Conservation (phyloP, 2,329 filamentous ascomycete species). For the Trichoderma cornu-damae region DNA sequence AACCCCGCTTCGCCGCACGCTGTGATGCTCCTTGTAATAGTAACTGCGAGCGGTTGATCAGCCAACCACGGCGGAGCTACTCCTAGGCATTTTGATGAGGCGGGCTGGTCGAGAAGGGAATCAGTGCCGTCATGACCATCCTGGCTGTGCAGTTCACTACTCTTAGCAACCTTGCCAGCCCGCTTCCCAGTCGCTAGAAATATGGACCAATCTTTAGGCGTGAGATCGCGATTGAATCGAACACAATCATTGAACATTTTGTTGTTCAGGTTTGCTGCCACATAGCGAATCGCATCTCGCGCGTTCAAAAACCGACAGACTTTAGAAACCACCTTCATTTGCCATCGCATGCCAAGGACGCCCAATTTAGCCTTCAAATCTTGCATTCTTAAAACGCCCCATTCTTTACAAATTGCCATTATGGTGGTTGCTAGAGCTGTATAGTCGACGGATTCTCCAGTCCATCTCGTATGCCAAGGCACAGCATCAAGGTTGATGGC, state of each 20-base stretch:
- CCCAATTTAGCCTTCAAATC: conserved; percentile 56
- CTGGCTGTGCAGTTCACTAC: conserved; percentile 22
- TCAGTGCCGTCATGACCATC: conserved; percentile 27
- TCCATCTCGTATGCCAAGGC: conserved; percentile 53
- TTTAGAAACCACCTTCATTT: conserved; percentile 57
- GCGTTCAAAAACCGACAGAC: conserved; percentile 54
- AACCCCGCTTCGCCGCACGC: conserved; percentile 29
- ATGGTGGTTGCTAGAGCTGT: conserved; percentile 53
- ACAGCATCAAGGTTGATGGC: conserved; percentile 48
- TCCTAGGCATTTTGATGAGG: conserved; percentile 26
- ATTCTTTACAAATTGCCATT: conserved; percentile 53
- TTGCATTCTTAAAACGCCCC: conserved; percentile 52
- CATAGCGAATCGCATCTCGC: conserved; percentile 51
- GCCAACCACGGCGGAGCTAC: conserved; percentile 31
- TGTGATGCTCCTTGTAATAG: conserved; percentile 30
- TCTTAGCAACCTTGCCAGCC: conserved; percentile 27
- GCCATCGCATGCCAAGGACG: conserved; percentile 49
- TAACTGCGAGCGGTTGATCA: conserved; percentile 33
- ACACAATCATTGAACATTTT: conserved; percentile 58
- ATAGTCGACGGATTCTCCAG: conserved; percentile 54
- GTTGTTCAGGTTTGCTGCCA: conserved; percentile 50
- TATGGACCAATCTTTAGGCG: conserved; percentile 51
- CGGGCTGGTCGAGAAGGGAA: conserved; percentile 21
- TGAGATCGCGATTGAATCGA: conserved; percentile 53
- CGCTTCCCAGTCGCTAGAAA: conserved; percentile 48